Base-by-base conservation (phyloP, 371 early-diverging fungal species). In the Funneliformis caledonium region DNA sequence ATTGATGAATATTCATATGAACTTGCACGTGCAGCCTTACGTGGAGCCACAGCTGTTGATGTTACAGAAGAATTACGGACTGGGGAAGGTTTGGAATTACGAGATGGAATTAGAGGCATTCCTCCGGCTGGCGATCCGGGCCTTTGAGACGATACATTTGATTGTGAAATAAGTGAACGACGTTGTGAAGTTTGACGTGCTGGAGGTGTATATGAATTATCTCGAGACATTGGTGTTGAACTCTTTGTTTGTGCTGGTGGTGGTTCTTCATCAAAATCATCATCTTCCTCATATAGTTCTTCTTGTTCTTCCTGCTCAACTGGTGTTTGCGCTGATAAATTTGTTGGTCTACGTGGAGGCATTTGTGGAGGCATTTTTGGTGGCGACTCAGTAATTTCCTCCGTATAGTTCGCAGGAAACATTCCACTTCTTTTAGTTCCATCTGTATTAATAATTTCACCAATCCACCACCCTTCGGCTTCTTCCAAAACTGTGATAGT, bases 401-500 rank as follows among this genome's bases (percentile, higher is more conserved):
- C 93, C 4, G 92, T 92, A 76, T 95, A 95, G 79, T 94, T 94
- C n/a, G 90, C 89, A n/a, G 96, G 96, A 84, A 96, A 96, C 83
- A 96, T 90, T 26, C 96, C 96, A 7, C 83, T 83, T 56, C 85
- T 47, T 6, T 76, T 74, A 37, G 81, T 79, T 19, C 89, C 86
- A 48, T 82, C 75, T 5, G 88, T 82, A 77, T 91, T 88, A 22
- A 85, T 83, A 8, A 92, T 82, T 81, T 92, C 92, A n/a, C 96
- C 96, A 16, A 91, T 82, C 96, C 96, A 96, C 95, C 96, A 96
- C 2, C 96, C 96, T 73, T 94, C 93, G 81, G 95, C 94, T 73
- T 92, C 92, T 73, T 94, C 91, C 6, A 91, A 82, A 2, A 96
- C 94, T 26, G 89, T 89, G 73, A 95, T 89, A 37, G 93, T 84